These are phyloP conservation scores for Sporothrix brunneoviolacea DNA, from an alignment of 2,329 filamentous ascomycete species.

Conservation along the genomic window DNA sequence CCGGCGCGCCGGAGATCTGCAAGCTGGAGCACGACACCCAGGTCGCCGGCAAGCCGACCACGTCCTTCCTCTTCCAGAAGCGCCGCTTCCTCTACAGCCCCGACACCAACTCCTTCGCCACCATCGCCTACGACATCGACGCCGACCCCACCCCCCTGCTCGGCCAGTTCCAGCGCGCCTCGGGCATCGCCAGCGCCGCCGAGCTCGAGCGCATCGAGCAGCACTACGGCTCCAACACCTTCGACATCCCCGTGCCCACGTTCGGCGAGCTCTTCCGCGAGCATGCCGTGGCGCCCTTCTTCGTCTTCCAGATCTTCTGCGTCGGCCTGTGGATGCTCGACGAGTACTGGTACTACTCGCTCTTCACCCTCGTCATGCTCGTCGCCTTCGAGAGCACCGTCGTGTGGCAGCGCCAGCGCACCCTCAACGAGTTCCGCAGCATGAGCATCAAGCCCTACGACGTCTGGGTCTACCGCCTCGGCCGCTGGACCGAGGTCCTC, in stretches of 20 bases:
- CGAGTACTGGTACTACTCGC: constrained; percentile 99
- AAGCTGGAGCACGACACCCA: constrained; percentile 64
- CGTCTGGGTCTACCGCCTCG: constrained; percentile 80
- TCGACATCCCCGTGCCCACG: constrained; percentile 94
- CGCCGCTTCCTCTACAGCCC: constrained; percentile 83
- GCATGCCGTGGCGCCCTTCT: constrained; percentile 97
- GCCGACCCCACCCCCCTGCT: constrained; percentile 74
- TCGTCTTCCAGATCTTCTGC: constrained; percentile 98
- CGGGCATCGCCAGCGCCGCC: constrained; percentile 65
- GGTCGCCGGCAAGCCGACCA: constrained; percentile 65
- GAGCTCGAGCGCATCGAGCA: constrained; percentile 77
- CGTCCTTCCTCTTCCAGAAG: constrained; percentile 96
- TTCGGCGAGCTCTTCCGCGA: constrained; percentile 97
- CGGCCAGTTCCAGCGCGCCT: constrained; percentile 69
- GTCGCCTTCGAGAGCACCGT: constrained; percentile 97
- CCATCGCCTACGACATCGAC: constrained; percentile 79
- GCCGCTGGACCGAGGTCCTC: constrained; percentile 79
- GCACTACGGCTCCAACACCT: constrained; percentile 92
- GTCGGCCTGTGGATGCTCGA: constrained; percentile 98
- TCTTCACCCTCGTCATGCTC: constrained; percentile 98
- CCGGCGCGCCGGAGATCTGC: constrained; percentile 84
- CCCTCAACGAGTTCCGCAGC: constrained; percentile 89
- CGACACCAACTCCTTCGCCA: constrained; percentile 67
- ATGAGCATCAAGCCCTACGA: constrained; percentile 99
- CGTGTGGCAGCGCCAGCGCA: constrained; percentile 97